Conservation (phyloP, 1,284 basidiomycete genomes). For the Ganoderma meredithae region DNA sequence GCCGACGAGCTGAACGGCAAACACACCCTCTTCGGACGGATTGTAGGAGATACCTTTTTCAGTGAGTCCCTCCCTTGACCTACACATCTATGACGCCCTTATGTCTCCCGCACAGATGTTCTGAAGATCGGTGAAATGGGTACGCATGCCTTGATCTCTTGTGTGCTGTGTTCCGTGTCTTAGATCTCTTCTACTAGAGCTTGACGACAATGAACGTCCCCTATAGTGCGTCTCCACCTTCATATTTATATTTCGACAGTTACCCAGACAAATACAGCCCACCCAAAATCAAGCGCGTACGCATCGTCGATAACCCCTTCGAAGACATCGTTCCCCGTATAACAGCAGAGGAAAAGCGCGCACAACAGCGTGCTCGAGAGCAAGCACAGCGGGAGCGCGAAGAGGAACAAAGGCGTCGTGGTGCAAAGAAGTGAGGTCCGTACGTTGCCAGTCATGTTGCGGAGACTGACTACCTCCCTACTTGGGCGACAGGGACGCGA, state of each 20-base stretch:
- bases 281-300: conserved; percentile 86
- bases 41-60: conserved; percentile 85
- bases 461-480: neutral
- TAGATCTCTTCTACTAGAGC: conserved; percentile 58
- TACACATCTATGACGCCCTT: neutral
- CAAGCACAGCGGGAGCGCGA: conserved; percentile 81
- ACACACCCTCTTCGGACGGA: conserved; percentile 87
- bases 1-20: conserved; percentile 91
- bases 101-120: conserved; percentile 63
- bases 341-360: conserved; percentile 88
- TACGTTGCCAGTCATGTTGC: neutral
- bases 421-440: conserved; percentile 82
- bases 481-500: conserved; percentile 72
- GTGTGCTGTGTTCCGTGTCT: conserved; percentile 15
- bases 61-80: conserved; percentile 59
- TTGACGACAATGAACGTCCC: conserved; percentile 84
- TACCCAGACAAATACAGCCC: conserved; percentile 59
- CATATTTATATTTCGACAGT: neutral
- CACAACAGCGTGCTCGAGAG: conserved; percentile 81
- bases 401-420: conserved; percentile 73
- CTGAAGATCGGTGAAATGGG: conserved; percentile 90
- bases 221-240: conserved; percentile 71
- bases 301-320: conserved; percentile 93
- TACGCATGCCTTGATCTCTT: conserved; percentile 43
- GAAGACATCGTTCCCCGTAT: conserved; percentile 96